Evolutionary conservation across 140 eudicot genomes (phyloP).

Genomic region (Erigeron philadelphicus): DNA sequence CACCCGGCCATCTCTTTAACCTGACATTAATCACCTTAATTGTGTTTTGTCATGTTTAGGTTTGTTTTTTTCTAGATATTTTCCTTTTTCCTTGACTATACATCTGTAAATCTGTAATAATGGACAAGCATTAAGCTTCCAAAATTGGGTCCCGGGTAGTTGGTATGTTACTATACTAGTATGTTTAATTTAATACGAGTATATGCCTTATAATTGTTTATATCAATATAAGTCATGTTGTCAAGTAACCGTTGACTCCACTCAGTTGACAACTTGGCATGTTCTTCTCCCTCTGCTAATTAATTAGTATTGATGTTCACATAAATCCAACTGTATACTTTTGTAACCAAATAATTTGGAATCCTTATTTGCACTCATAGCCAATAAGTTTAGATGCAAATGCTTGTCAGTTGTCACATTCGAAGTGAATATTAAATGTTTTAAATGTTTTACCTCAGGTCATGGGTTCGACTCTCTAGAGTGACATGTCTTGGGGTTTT

Average conservation of each 20-base stretch:
- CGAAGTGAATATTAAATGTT: neutral
- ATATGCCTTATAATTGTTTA: neutral
- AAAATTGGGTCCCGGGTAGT: constrained; percentile 15
- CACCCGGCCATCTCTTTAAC: too few species aligned
- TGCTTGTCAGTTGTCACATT: neutral
- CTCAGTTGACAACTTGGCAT: neutral
- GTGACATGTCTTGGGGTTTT: too few species aligned
- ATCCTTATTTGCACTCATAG: neutral
- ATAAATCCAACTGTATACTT: constrained; percentile 5
- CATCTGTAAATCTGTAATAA: neutral
- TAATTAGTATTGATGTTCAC: constrained; percentile 7
- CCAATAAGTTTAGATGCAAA: neutral
- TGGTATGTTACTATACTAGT: neutral
- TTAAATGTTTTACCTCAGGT: too few species aligned
- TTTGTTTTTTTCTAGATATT: neutral
- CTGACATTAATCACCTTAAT: too few species aligned
- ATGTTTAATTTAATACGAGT: neutral
- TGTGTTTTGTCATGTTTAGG: constrained; percentile 10
- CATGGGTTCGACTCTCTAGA: too few species aligned
- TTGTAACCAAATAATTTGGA: neutral
- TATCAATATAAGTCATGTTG: neutral
- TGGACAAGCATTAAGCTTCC: constrained; percentile 14
- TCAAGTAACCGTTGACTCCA: constrained; percentile 10
- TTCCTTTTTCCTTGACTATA: neutral
- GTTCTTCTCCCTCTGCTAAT: neutral